These are phyloP conservation scores for Pythium phragmitis DNA, from an alignment of 352 stramenopile genomes.

Conservation along the genomic window DNA sequence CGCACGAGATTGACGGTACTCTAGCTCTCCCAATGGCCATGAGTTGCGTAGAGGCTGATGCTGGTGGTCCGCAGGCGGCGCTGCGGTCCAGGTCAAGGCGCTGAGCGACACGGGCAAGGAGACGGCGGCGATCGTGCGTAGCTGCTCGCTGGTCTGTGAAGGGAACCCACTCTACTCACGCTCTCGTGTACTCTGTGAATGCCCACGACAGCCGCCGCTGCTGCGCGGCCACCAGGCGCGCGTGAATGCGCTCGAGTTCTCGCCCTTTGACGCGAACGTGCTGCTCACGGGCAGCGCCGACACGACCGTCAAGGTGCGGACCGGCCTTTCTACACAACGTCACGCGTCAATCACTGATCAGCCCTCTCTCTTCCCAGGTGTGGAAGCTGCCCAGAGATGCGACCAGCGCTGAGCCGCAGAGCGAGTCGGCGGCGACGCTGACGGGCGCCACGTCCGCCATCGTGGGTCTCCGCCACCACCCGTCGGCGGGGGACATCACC, in stretches of 20 bases:
- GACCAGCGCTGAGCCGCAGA: conserved; percentile 15
- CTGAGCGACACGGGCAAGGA: conserved; percentile 47
- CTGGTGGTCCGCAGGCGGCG: conserved; percentile 33
- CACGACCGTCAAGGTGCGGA: conserved; percentile 42
- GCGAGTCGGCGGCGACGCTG: conserved; percentile 21
- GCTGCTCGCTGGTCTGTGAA: background rate
- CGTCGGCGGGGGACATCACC: conserved; percentile 46
- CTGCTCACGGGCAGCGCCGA: conserved; percentile 63
- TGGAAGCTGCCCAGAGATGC: conserved; percentile 47
- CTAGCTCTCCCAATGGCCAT: background rate
- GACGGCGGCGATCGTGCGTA: conserved; percentile 27
- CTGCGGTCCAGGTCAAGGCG: conserved; percentile 59
- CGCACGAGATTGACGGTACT: conserved; percentile 58
- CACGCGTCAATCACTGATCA: background rate
- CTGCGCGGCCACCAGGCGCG: conserved; percentile 58
- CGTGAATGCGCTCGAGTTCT: conserved; percentile 66
- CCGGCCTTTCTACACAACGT: background rate
- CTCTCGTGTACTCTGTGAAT: background rate
- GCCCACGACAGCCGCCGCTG: conserved; percentile 38
- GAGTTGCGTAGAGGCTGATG: background rate
- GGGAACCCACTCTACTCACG: background rate
- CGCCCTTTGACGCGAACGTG: conserved; percentile 46
- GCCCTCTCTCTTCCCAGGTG: conserved; percentile 29
- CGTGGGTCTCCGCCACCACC: conserved; percentile 48
- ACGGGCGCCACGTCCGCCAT: conserved; percentile 28